Evolutionary conservation across 345 rosid species (phyloP), one percentile per base, ranked within the genome.

Genomic region (Acer saccharum): DNA sequence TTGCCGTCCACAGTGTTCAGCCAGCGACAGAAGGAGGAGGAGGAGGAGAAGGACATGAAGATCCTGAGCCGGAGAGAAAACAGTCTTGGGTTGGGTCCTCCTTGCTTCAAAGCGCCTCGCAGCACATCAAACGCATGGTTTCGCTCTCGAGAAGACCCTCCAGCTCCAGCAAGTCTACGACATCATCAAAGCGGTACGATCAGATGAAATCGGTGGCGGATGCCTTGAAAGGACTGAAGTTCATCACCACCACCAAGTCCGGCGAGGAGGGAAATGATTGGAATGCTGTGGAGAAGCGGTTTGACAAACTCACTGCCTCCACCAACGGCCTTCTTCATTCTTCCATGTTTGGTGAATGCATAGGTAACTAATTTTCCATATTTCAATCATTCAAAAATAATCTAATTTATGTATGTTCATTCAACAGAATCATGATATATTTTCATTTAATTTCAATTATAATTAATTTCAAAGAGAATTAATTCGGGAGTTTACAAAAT

Each of bases 1-100:
- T 94, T 2, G 96, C 92, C 8, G 96, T 94, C 13, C 97, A 94
- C 81, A 91, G 95, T 72, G 96, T 94, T 68, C 92, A 92, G 58
- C 17, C 58, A 1, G 20, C 20, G n/a, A 82, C 87, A 0, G 71
- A 43, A 3, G 76, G 35, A 50, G 66, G 52, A 3, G 74, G 18
- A 54, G 88, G 76, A 3, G 74, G 12, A 35, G 77, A 25, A 3
- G 21, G 44, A 9, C 66, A 78, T 2, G 93, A 93, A 68, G 98
- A 93, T 65, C 93, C 97, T 0, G 95, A 91, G 64, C 83, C 89
- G 21, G 95, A 90, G 82, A 82, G 70, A 70, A 87, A 82, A 55
- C 75, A 90, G 5, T 65, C 88, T 1, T 80, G 90, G 3, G n/a
- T 54, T 54, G n/a, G n/a, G n/a, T 16, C 58, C 58, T 54, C n/a